Evolutionary conservation across 108 stramenopile species (phyloP).

Genomic region (Fistulifera pelliculosa): DNA sequence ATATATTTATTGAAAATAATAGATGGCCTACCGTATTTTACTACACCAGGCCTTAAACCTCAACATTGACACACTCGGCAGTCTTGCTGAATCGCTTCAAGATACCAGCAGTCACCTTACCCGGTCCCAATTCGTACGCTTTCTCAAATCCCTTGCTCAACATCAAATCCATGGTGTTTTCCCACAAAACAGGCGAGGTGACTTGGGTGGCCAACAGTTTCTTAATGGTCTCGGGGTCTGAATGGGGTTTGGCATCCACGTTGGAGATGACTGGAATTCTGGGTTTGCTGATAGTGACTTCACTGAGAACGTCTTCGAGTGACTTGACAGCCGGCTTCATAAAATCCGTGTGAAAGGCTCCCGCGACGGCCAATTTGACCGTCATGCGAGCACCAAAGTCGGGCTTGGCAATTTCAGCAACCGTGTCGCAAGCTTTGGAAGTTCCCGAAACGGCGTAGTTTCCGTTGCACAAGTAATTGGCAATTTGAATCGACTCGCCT

Average conservation of each 20-base stretch:
- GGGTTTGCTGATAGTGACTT: slow-evolving; percentile 84
- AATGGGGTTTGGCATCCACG: slow-evolving; percentile 95
- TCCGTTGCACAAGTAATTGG: slow-evolving; percentile 93
- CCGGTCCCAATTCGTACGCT: slow-evolving; percentile 84
- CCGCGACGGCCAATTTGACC: slow-evolving; percentile 94
- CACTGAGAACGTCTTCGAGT: slow-evolving; percentile 78
- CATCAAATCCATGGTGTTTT: slow-evolving; percentile 84
- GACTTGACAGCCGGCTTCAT: slow-evolving; percentile 90
- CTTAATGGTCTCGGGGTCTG: slow-evolving; percentile 90
- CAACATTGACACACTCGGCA: slow-evolving; percentile 80
- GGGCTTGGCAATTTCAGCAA: slow-evolving; percentile 91
- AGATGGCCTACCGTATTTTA: neutral
- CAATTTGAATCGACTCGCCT: slow-evolving; percentile 77
- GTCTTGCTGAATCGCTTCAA: slow-evolving; percentile 91
- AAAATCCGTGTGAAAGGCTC: slow-evolving; percentile 97
- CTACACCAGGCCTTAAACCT: slow-evolving; percentile 70
- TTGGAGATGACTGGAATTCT: slow-evolving; percentile 97
- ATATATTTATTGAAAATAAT: too few relatives aligned
- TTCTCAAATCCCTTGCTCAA: slow-evolving; percentile 76
- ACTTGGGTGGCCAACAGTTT: slow-evolving; percentile 93
- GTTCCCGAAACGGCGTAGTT: slow-evolving; percentile 95
- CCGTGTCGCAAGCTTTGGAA: slow-evolving; percentile 75
- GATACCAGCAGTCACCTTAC: slow-evolving; percentile 94
- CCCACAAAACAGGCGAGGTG: slow-evolving; percentile 93
- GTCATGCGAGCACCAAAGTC: slow-evolving; percentile 97